These are phyloP conservation scores for Primulina tabacum DNA, from an alignment of 257 asterid species.

Conservation along the genomic window DNA sequence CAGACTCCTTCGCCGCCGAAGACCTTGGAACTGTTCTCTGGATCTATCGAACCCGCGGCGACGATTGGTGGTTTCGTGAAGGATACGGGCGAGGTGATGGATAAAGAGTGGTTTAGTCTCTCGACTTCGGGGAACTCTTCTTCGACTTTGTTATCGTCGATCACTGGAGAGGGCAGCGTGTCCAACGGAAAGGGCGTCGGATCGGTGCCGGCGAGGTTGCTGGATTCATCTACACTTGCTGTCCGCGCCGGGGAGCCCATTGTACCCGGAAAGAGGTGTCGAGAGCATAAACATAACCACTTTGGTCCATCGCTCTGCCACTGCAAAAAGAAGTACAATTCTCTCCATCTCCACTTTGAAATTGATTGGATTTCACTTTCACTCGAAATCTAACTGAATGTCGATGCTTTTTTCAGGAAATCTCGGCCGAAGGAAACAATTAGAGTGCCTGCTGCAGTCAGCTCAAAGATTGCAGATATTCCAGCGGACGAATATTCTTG, in stretches of 20 bases:
- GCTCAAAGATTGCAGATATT: constrained; percentile 64
- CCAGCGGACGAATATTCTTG: constrained; percentile 71
- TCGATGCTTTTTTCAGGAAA: constrained; percentile 44
- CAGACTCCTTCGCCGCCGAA: constrained; percentile 28
- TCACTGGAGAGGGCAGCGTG: constrained; percentile 83
- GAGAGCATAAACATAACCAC: constrained; percentile 45
- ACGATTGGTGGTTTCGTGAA: constrained; percentile 2
- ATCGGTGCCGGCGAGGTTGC: constrained; percentile 34
- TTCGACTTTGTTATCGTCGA: constrained; percentile 44
- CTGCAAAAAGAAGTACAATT: constrained; percentile 65
- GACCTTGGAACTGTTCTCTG: constrained; percentile 36
- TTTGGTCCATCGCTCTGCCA: constrained; percentile 57
- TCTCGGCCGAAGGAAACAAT: constrained; percentile 40
- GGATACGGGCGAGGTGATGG: constrained; percentile 22
- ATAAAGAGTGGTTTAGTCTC: constrained; percentile 33
- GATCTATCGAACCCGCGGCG: constrained; percentile 14
- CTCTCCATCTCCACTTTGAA: neutral
- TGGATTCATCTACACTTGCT: constrained; percentile 19
- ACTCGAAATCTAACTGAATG: neutral
- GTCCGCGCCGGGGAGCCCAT: constrained; percentile 55
- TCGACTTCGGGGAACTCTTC: constrained; percentile 19
- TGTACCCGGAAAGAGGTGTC: constrained; percentile 54
- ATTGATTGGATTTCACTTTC: neutral
- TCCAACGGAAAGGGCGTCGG: constrained; percentile 54
- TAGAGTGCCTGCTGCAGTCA: constrained; percentile 70